A percentile compares a stretch with the other conserved stretches of the same genome.
Evolutionary conservation across 306 rosid species (phyloP).

Genomic region (Cyamopsis tetragonoloba): DNA sequence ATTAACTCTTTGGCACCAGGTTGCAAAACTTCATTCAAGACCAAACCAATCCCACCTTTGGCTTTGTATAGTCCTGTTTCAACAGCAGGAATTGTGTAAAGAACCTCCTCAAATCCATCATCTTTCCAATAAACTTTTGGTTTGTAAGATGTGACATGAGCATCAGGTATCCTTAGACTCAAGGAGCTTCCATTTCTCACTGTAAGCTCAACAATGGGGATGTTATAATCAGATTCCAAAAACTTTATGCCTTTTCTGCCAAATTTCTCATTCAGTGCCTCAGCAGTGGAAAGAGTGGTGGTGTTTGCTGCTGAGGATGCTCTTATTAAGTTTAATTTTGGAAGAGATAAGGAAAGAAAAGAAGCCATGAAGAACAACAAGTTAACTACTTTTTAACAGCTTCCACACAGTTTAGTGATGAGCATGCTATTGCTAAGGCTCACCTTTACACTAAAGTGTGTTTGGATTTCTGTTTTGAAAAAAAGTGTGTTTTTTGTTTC

Average conservation of each 20-base stretch:
- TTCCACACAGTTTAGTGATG: slow-evolving; percentile 44
- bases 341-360: slow-evolving; percentile 74
- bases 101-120: slow-evolving; percentile 79
- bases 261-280: slow-evolving; percentile 58
- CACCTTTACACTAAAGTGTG: slow-evolving; percentile 37
- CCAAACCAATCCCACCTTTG: slow-evolving; percentile 84
- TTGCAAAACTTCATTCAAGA: slow-evolving; percentile 52
- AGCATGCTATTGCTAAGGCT: slow-evolving; percentile 37
- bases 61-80: slow-evolving; percentile 37
- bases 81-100: slow-evolving; percentile 54
- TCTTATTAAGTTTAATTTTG: slow-evolving; percentile 51
- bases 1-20: slow-evolving; percentile 47
- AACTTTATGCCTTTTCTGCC: slow-evolving; percentile 81
- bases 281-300: slow-evolving; percentile 40
- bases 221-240: slow-evolving; percentile 43
- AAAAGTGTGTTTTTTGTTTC: neutral
- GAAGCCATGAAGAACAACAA: slow-evolving; percentile 65
- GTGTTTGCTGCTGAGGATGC: slow-evolving; percentile 40
- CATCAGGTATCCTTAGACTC: slow-evolving; percentile 77
- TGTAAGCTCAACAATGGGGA: slow-evolving; percentile 64
- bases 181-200: slow-evolving; percentile 88
- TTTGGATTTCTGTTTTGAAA: slow-evolving; percentile 28
- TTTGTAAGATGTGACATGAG: slow-evolving; percentile 83
- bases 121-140: slow-evolving; percentile 92
- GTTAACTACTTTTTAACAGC: slow-evolving; percentile 35